A percentile compares a stretch with the other conserved stretches of the same genome.
phyloP scores from a whole-genome alignment of 352 stramenopile species.

The Phytopythium delawarense region DNA sequence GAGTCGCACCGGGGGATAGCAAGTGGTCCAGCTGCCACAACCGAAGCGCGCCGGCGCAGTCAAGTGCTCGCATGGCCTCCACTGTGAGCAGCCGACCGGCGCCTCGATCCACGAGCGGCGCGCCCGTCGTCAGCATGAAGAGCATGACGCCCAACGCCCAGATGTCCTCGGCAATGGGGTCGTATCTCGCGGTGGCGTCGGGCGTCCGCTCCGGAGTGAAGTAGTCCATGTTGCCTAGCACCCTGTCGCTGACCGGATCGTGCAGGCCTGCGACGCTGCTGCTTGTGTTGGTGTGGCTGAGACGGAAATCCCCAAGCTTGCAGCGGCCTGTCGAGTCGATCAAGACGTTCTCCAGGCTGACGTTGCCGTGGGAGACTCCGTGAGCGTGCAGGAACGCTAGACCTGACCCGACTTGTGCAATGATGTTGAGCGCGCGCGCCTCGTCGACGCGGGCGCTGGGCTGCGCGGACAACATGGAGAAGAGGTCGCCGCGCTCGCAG shows the following conservation, averaged over 20 bases:
- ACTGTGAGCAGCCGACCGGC: conserved; percentile 12
- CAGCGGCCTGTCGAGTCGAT: conserved; percentile 17
- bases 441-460: conserved; percentile 8
- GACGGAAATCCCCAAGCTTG: conserved; percentile 41
- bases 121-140: conserved; percentile 33
- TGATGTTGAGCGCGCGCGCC: conserved; percentile 11
- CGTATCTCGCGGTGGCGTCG: background rate
- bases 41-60: conserved; percentile 16
- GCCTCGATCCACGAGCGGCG: conserved; percentile 15
- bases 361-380: conserved; percentile 27
- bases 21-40: conserved; percentile 20
- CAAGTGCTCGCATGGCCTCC: conserved; percentile 10
- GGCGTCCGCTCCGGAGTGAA: conserved; percentile 11
- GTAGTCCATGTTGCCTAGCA: conserved; percentile 5
- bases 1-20: conserved; percentile 1
- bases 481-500: conserved; percentile 31
- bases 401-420: conserved; percentile 16
- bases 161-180: too few species aligned
- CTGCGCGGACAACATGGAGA: conserved; percentile 1
- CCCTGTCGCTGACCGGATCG: background rate
- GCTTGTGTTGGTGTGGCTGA: conserved; percentile 10
- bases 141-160: conserved; percentile 15
- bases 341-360: conserved; percentile 41
- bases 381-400: conserved; percentile 5
- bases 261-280: background rate